Evolutionary conservation across 139 green algal genomes (phyloP).

Genomic region (Gonium pectorale): DNA sequence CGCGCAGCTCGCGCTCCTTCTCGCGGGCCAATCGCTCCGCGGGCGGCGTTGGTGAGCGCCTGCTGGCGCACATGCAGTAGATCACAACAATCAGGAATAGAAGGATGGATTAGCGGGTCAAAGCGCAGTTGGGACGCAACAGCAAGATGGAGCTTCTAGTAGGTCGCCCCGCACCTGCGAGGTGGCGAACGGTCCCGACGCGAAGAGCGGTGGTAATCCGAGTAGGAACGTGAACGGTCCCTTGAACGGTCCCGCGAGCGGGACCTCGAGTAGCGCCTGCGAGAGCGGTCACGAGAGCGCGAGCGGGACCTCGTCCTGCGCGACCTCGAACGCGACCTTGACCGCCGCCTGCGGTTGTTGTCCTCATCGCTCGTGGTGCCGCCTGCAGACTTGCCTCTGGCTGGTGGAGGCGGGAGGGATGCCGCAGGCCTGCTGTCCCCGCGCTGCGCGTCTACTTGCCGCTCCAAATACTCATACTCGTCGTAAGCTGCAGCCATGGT

Average conservation of each 20-base stretch:
- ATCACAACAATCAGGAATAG: too few relatives aligned
- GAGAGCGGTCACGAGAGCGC: background rate
- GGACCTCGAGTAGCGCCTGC: background rate
- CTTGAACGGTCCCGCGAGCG: background rate
- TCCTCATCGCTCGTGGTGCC: background rate
- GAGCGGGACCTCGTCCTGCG: background rate
- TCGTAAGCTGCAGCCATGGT: background rate
- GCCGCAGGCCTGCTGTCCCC: too few relatives aligned
- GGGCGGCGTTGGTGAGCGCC: background rate
- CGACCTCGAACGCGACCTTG: background rate
- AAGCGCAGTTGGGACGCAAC: background rate
- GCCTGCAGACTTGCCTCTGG: background rate
- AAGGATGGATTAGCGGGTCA: background rate
- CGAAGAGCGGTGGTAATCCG: background rate
- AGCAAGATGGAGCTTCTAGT: too few relatives aligned
- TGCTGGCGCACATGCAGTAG: too few relatives aligned
- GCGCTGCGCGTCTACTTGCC: conserved; percentile 28
- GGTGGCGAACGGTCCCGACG: background rate
- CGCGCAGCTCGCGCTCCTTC: conserved; percentile 46
- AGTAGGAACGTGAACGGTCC: background rate
- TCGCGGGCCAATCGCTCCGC: background rate
- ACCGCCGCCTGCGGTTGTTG: background rate
- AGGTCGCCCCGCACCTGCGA: background rate
- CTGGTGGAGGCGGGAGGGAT: background rate
- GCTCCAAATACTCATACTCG: conserved; percentile 48